Base-by-base conservation (phyloP, 148 eudicot genomes). In the Linanthus parryae region DNA sequence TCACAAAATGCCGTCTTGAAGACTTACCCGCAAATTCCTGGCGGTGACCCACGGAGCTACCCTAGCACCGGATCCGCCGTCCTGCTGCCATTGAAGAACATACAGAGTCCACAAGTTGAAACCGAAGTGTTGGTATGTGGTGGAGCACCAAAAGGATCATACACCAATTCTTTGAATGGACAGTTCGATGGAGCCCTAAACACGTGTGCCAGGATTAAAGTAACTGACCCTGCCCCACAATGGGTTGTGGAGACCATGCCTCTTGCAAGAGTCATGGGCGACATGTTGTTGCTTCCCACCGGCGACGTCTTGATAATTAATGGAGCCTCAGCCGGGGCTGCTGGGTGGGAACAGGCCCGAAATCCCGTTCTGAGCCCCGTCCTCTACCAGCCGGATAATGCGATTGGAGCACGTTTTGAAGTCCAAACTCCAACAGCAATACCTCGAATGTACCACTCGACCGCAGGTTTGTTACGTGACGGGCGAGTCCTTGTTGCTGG, bases 401-500 rank as follows among this genome's bases (percentile, higher is more conserved):
- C 14, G 1, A 15, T 17, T 0, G 83, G 66, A 13, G 68, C 83
- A 0, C 72, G 95, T 2, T 89, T 89, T 4, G 84, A 68, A 56
- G 52, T 76, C 11, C 69, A 64, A 41, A 78, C 41, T 25, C 62
- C 88, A 1, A 57, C 69, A 4, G 57, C 59, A 4, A 73, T 41
- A 1, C 85, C 90, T 0, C 66, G 94, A 12, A 60, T 89, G 82
- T 89, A 89, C 54, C 97, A 89, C 44, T 89, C 97, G 0, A 48
- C 82, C 0, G 84, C 94, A 0, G 30, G 79, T 24, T 36, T 89
- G n/a, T 17, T 89, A 2, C 69, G 83, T 10, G 97, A 89, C 22
- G 95, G 97, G 0, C 59, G 95, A 21, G 74, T 89, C 8, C 35
- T 89, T 0, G 88, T 89, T 1, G 95, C 83, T 0, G 97, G 97